Percentiles rank a stretch among this genome's conserved stretches.
phyloP scores from a whole-genome alignment of 129 eudicot species.

The Saussurea involucrata region DNA sequence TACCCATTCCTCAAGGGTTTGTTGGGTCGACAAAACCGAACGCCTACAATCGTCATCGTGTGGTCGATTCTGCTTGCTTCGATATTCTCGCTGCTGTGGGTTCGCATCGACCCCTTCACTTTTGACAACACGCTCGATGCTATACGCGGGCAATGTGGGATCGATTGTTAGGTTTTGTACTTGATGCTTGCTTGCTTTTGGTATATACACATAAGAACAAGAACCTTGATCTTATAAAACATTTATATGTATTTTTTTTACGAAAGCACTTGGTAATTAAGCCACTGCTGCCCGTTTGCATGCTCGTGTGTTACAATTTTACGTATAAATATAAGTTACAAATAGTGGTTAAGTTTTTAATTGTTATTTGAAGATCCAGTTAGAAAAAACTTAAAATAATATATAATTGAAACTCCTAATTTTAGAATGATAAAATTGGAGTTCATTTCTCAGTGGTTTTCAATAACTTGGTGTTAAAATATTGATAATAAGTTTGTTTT shows the following conservation, averaged over 20 bases:
- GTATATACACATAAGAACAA: conserved; percentile 16
- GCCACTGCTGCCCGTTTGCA: neutral
- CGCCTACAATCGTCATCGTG: conserved; percentile 63
- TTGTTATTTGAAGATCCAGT: too few species aligned
- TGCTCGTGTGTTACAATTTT: neutral
- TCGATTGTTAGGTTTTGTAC: conserved; percentile 40
- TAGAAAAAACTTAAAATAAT: too few species aligned
- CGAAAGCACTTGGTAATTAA: neutral
- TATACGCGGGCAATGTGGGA: conserved; percentile 45
- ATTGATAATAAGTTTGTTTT: too few species aligned
- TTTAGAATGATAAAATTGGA: too few species aligned
- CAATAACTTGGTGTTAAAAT: too few species aligned
- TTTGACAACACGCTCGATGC: conserved; percentile 30
- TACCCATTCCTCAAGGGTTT: conserved; percentile 70
- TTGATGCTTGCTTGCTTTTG: conserved; percentile 1
- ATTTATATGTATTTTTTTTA: neutral
- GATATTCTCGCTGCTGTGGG: conserved; percentile 68
- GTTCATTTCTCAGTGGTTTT: too few species aligned
- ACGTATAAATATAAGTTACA: too few species aligned
- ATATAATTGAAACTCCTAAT: too few species aligned
- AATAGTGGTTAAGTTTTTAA: too few species aligned
- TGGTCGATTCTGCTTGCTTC: conserved; percentile 77
- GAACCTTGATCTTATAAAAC: neutral
- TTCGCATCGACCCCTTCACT: conserved; percentile 52
- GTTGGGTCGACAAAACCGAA: conserved; percentile 52